Evolutionary conservation across 1,139 yeast genomes (phyloP), one percentile per base, ranked within the genome.

Genomic region (Pichia kudriavzevii): DNA sequence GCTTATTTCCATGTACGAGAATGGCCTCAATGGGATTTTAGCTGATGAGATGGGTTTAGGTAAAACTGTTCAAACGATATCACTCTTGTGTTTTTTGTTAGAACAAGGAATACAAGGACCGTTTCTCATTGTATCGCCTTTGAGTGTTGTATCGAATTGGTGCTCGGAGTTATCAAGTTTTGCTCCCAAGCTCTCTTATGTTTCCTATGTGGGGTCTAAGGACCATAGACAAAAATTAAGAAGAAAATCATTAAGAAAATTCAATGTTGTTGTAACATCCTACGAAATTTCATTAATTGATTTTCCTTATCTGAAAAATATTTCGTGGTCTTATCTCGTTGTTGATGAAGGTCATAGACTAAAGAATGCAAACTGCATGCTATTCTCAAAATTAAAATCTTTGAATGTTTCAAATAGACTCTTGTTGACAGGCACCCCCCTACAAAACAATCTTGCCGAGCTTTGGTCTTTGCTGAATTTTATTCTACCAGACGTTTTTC

Each of bases 1-100:
- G 97, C 61, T 91, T 33, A 71, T 79, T 10, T 81, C 95, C 0
- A 63, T 91, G 21, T 91, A 81, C 55, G 94, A 88, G 55, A 91
- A 91, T 56, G 98, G 97, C 0, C 64, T 91, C 22, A 91, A 91
- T 58, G 98, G 98, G 3, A 87, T 91, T 23, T 62, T 91, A 21
- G 97, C 97, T 0, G 97, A 91, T 58, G 97, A 88, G 56, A 91
- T 88, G 97, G 97, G 97, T 0, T 63, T 87, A 27, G 97, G 98
- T 5, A 88, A 88, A 53, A 91, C 97, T 0, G 59, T 88, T 10
- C 95, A 88, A 55, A 80, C 93, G 30, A 83, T 91, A 38, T 70
- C 94, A 0, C 67, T 88, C 43, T 52, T 88, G 11, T 74, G 85
- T 9, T 84, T 80, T 52, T 63, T 91, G 29, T 71, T 81, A 29